Evolutionary conservation across 371 early-diverging fungal genomes (phyloP).

Genomic region (Quaeritorhiza haematococci): DNA sequence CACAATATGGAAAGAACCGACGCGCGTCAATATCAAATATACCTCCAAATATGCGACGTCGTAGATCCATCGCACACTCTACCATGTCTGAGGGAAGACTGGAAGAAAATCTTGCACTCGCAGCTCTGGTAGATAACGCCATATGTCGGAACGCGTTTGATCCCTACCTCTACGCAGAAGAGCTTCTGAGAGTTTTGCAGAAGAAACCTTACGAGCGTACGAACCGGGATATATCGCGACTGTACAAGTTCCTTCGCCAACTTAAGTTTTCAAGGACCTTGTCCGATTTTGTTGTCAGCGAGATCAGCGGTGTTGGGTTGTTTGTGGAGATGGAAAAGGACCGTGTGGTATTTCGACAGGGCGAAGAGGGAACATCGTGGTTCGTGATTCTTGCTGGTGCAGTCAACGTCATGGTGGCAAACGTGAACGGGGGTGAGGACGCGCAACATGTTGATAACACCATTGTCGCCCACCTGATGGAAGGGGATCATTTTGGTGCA

Average conservation of each 20-base stretch:
- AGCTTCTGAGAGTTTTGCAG: not conserved
- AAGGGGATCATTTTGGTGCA: conserved; percentile 39
- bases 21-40: no score
- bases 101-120: no score
- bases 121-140: no score
- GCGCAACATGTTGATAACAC: no score
- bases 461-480: conserved; percentile 12
- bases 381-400: conserved; percentile 32
- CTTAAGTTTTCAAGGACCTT: conserved; percentile 24
- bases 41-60: no score
- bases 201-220: conserved; percentile 17
- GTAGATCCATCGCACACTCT: no score
- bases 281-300: conserved; percentile 26
- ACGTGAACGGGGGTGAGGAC: conserved; percentile 19
- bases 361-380: conserved; percentile 35
- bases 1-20: no score
- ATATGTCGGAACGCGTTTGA: no score
- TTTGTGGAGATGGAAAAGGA: conserved; percentile 18
- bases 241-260: conserved; percentile 17
- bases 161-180: no score
- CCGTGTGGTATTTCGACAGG: conserved; percentile 34
- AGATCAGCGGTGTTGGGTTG: conserved; percentile 26
- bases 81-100: no score
- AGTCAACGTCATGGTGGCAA: conserved; percentile 23
- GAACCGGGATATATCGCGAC: conserved; percentile 16